phyloP scores from a whole-genome alignment of 306 rosid genomes.

The Quercus gilva region DNA sequence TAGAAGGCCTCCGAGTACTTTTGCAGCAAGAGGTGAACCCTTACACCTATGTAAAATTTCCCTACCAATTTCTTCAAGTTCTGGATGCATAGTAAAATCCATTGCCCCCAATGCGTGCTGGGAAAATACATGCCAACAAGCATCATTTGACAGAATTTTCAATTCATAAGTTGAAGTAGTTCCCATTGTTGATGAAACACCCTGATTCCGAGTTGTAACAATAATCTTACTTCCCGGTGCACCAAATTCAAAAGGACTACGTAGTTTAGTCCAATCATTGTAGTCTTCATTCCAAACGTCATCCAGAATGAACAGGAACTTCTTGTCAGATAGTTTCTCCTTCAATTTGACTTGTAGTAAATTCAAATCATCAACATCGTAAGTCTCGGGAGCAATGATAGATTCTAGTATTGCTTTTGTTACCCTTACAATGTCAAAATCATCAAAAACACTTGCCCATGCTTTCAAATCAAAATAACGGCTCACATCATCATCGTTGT shows the following conservation, averaged over 20 bases:
- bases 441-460: neutral
- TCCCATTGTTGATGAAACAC: neutral
- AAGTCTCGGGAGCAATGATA: neutral
- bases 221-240: neutral
- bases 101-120: neutral
- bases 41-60: neutral
- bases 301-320: neutral
- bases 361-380: neutral
- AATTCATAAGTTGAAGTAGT: neutral
- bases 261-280: neutral
- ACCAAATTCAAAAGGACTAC: neutral
- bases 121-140: neutral
- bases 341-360: neutral
- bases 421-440: neutral
- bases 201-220: neutral
- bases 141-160: neutral
- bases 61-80: neutral
- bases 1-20: neutral
- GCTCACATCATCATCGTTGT: neutral
- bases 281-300: neutral
- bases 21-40: neutral
- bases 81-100: neutral
- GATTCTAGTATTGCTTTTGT: neutral
- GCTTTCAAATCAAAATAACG: neutral
- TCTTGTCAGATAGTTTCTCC: neutral